phyloP scores from a whole-genome alignment of 2,329 filamentous ascomycete species.

The Talaromyces funiculosus region DNA sequence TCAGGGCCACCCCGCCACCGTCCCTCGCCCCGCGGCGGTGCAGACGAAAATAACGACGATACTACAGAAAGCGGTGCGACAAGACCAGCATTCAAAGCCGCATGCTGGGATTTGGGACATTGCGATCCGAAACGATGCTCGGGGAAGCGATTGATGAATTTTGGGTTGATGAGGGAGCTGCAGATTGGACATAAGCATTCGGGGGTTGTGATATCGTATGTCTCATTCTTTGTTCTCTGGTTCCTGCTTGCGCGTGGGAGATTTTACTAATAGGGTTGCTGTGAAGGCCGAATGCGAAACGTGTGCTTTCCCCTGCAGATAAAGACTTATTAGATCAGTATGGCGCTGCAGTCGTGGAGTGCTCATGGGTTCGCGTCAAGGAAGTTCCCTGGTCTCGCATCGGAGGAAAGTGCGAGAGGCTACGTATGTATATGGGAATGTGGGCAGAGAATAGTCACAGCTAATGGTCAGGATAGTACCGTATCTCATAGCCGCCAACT shows the following conservation, averaged over 20 bases:
- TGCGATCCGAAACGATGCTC: slow-evolving; percentile 97
- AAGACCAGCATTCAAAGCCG: slow-evolving; percentile 69
- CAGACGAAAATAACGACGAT: slow-evolving; percentile 36
- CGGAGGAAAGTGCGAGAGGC: slow-evolving; percentile 83
- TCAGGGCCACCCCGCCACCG: slow-evolving; percentile 55
- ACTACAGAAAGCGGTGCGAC: slow-evolving; percentile 23
- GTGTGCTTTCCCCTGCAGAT: slow-evolving; percentile 77
- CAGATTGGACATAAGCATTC: slow-evolving; percentile 86
- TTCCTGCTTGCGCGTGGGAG: neutral
- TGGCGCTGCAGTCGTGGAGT: slow-evolving; percentile 93
- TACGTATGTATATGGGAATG: slow-evolving; percentile 42
- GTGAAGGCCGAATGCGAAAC: slow-evolving; percentile 74
- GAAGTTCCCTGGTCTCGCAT: slow-evolving; percentile 90
- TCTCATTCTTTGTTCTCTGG: slow-evolving; percentile 11
- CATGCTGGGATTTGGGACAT: slow-evolving; percentile 96
- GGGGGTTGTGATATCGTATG: slow-evolving; percentile 79
- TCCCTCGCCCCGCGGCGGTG: slow-evolving; percentile 39
- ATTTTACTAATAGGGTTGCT: neutral
- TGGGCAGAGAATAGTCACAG: neutral
- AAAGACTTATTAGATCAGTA: slow-evolving; percentile 74
- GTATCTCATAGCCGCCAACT: slow-evolving; percentile 93
- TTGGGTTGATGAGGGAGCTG: slow-evolving; percentile 89
- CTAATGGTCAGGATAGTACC: slow-evolving; percentile 55
- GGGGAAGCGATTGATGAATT: slow-evolving; percentile 86
- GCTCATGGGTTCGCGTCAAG: slow-evolving; percentile 86